Percentiles rank a stretch among this genome's conserved stretches.
These are phyloP conservation scores for Paraphaeosphaeria minitans DNA, from an alignment of 2,329 filamentous ascomycete species.

Conservation along the genomic window DNA sequence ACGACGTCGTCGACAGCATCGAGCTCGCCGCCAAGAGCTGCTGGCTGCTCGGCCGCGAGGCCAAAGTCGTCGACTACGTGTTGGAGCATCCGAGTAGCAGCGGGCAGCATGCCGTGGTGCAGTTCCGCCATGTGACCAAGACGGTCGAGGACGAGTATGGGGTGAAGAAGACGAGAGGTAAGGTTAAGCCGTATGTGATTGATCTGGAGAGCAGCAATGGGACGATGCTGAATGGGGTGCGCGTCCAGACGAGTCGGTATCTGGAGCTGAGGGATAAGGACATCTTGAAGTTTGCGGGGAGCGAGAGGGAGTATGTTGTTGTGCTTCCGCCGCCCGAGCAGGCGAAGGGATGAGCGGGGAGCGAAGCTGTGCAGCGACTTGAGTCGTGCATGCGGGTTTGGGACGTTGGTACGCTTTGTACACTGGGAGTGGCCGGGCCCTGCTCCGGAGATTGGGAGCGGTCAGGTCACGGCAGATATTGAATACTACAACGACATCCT, in stretches of 20 bases:
- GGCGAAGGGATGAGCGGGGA: background rate
- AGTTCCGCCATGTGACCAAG: slow-evolving; percentile 85
- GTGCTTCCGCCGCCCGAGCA: slow-evolving; percentile 67
- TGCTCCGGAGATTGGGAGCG: too few relatives aligned
- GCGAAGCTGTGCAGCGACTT: too few relatives aligned
- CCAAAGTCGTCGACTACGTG: slow-evolving; percentile 77
- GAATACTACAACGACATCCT: background rate
- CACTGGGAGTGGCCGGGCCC: background rate
- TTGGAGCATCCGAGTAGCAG: slow-evolving; percentile 91
- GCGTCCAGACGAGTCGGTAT: slow-evolving; percentile 76
- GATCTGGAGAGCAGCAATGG: slow-evolving; percentile 95
- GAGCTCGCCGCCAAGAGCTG: slow-evolving; percentile 77
- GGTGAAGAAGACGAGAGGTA: slow-evolving; percentile 47
- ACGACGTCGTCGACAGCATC: slow-evolving; percentile 80
- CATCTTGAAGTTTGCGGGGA: slow-evolving; percentile 84
- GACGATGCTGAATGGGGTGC: slow-evolving; percentile 78
- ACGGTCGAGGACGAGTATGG: slow-evolving; percentile 84
- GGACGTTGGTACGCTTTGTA: background rate
- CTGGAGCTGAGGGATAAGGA: slow-evolving; percentile 88
- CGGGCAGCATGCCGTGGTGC: slow-evolving; percentile 93
- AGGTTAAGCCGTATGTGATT: slow-evolving; percentile 78
- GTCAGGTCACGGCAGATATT: background rate
- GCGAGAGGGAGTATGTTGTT: slow-evolving; percentile 91
- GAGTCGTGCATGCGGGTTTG: background rate
- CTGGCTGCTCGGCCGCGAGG: slow-evolving; percentile 87